Conservation (phyloP, 2,329 filamentous ascomycete species). For the Fusarium subtropicale region DNA sequence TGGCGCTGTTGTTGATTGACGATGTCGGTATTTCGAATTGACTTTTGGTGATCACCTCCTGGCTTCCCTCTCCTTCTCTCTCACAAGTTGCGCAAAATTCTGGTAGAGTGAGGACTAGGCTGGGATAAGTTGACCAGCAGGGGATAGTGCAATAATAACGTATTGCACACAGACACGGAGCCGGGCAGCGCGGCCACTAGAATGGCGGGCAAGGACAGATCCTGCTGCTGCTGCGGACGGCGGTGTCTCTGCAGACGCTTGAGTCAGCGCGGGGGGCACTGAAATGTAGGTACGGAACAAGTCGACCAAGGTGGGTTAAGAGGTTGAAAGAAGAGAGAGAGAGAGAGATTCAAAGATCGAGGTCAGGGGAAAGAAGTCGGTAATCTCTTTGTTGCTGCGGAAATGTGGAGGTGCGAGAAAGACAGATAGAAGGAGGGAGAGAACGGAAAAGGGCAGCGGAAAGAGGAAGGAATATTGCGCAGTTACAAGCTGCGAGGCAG, state of each 20-base stretch:
- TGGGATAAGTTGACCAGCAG: constrained; percentile 24
- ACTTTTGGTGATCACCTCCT: neutral
- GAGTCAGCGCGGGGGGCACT: constrained; percentile 31
- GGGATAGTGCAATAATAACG: constrained; percentile 16
- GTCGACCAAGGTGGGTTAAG: constrained; percentile 18
- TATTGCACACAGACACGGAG: constrained; percentile 36
- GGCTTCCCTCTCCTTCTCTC: constrained; percentile 1
- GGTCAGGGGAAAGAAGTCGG: constrained; percentile 18
- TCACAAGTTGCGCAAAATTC: constrained; percentile 7
- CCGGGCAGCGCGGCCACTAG: constrained; percentile 41
- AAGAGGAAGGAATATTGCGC: constrained; percentile 30
- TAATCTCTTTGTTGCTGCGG: constrained; percentile 32
- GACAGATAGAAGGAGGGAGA: constrained; percentile 27
- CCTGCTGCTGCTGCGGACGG: constrained; percentile 40
- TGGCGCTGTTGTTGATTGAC: constrained; percentile 6
- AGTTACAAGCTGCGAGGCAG: constrained; percentile 13
- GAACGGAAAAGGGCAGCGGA: constrained; percentile 34
- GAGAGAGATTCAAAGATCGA: constrained; percentile 29
- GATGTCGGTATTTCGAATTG: constrained; percentile 5
- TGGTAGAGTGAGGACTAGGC: constrained; percentile 9
- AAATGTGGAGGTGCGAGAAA: constrained; percentile 34
- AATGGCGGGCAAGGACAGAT: constrained; percentile 40
- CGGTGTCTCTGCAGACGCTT: constrained; percentile 37
- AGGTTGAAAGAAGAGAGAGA: constrained; percentile 6
- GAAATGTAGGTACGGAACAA: constrained; percentile 7